These are phyloP conservation scores for Fusarium sulawesiense DNA, from an alignment of 2,329 filamentous ascomycete genomes.

Conservation along the genomic window DNA sequence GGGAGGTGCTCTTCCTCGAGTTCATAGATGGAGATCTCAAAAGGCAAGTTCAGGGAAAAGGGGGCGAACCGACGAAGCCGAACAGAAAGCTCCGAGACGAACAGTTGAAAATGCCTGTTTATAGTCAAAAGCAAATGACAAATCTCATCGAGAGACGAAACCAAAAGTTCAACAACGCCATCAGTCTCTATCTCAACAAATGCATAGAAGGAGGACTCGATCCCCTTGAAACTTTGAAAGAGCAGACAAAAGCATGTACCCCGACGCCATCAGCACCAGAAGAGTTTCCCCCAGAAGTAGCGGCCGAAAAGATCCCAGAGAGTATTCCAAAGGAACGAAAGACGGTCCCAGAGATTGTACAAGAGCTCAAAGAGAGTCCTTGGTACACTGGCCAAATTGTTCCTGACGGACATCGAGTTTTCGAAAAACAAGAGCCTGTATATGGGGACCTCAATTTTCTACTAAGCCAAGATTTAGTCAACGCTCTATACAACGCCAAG, in stretches of 20 bases:
- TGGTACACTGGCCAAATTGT: slow-evolving; percentile 97
- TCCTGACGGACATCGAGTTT: slow-evolving; percentile 89
- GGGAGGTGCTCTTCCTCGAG: slow-evolving; percentile 87
- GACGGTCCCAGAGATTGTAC: slow-evolving; percentile 83
- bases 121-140: slow-evolving; percentile 92
- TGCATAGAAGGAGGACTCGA: slow-evolving; percentile 75
- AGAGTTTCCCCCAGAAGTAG: slow-evolving; percentile 45
- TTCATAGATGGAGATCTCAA: slow-evolving; percentile 93
- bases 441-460: slow-evolving; percentile 87
- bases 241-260: slow-evolving; percentile 69
- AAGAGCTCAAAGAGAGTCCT: slow-evolving; percentile 81
- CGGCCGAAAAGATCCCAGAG: slow-evolving; percentile 66
- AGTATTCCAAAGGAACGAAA: slow-evolving; percentile 84
- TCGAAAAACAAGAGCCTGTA: slow-evolving; percentile 84
- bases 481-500: slow-evolving; percentile 92
- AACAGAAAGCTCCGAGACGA: slow-evolving; percentile 78
- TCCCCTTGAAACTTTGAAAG: slow-evolving; percentile 72
- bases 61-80: slow-evolving; percentile 76
- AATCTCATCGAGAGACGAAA: slow-evolving; percentile 91
- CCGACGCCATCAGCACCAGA: slow-evolving; percentile 66
- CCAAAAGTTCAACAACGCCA: slow-evolving; percentile 79
- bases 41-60: slow-evolving; percentile 76
- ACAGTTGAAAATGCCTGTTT: slow-evolving; percentile 90
- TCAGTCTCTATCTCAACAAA: slow-evolving; percentile 80
- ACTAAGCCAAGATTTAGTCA: slow-evolving; percentile 92